phyloP scores from a whole-genome alignment of 495 filamentous ascomycete genomes.

The Thermochaetoides thermophila region DNA sequence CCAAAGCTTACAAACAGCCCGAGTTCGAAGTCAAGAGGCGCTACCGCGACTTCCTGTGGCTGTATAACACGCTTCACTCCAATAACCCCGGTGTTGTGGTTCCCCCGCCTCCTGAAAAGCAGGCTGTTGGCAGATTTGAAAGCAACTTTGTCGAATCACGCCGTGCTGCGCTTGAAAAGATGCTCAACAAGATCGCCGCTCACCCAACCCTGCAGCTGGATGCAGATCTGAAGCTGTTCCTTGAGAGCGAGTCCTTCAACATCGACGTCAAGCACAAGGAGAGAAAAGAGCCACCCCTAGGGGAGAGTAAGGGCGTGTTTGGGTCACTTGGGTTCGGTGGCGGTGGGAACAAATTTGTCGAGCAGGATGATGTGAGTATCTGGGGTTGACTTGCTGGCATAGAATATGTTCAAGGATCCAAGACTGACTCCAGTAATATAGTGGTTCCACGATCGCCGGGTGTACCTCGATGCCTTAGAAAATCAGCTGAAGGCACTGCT shows the following conservation, averaged over 20 bases:
- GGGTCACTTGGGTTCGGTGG: conserved; percentile 70
- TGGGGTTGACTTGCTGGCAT: neutral
- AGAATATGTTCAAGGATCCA: neutral
- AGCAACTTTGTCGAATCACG: conserved; percentile 90
- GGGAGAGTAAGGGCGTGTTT: conserved; percentile 86
- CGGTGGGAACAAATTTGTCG: conserved; percentile 71
- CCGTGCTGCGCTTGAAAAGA: conserved; percentile 79
- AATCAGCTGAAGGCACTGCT: conserved; percentile 86
- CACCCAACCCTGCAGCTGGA: conserved; percentile 91
- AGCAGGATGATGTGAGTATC: conserved; percentile 80
- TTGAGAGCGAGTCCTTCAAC: conserved; percentile 91
- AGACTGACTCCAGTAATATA: conserved; percentile 16
- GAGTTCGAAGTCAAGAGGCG: conserved; percentile 86
- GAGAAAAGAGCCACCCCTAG: conserved; percentile 68
- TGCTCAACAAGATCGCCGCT: conserved; percentile 87
- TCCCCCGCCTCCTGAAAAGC: conserved; percentile 93
- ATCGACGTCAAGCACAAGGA: conserved; percentile 97
- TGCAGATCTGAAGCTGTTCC: conserved; percentile 82
- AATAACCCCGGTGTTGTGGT: conserved; percentile 94
- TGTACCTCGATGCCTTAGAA: conserved; percentile 90
- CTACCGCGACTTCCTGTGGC: conserved; percentile 95
- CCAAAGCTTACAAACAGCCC: conserved; percentile 80
- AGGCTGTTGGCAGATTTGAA: conserved; percentile 91
- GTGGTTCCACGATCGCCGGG: conserved; percentile 95
- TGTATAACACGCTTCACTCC: conserved; percentile 82